Percentiles rank a stretch among this genome's conserved stretches.
These are phyloP conservation scores for Filobasidium wieringae DNA, from an alignment of 768 basidiomycete species.

Conservation along the genomic window DNA sequence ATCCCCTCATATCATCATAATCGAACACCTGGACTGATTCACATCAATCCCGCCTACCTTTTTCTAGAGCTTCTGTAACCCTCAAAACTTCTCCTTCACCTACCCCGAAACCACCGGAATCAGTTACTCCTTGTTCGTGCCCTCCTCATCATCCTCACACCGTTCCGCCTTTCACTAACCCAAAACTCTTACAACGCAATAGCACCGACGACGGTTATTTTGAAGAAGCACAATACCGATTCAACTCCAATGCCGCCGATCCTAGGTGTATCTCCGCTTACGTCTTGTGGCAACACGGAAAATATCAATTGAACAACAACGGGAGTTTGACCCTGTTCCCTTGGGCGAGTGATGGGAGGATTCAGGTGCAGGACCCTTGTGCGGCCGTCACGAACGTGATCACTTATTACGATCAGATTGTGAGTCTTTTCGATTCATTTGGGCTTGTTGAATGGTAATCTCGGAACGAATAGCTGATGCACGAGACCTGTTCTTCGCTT, in stretches of 20 bases:
- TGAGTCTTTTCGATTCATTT: conserved; percentile 31
- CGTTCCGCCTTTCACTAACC: neutral
- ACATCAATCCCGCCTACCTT: neutral
- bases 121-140: conserved; percentile 73
- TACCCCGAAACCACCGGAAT: conserved; percentile 81
- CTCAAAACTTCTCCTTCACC: conserved; percentile 64
- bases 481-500: conserved; percentile 30
- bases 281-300: conserved; percentile 83
- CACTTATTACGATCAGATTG: conserved; percentile 66
- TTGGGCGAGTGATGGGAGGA: conserved; percentile 67
- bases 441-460: neutral
- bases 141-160: neutral
- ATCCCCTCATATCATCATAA: no score
- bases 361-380: conserved; percentile 90
- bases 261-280: conserved; percentile 83
- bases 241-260: conserved; percentile 67
- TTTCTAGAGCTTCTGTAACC: conserved; percentile 67
- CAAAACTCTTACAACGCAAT: neutral
- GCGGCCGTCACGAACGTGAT: conserved; percentile 78
- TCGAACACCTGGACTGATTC: no score
- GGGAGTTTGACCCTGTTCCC: conserved; percentile 68
- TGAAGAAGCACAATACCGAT: conserved; percentile 83
- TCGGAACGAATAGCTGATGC: neutral
- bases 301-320: conserved; percentile 54
- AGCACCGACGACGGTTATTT: conserved; percentile 67